Base-by-base conservation (phyloP, 1,284 basidiomycete genomes). In the Testicularia cyperi region DNA sequence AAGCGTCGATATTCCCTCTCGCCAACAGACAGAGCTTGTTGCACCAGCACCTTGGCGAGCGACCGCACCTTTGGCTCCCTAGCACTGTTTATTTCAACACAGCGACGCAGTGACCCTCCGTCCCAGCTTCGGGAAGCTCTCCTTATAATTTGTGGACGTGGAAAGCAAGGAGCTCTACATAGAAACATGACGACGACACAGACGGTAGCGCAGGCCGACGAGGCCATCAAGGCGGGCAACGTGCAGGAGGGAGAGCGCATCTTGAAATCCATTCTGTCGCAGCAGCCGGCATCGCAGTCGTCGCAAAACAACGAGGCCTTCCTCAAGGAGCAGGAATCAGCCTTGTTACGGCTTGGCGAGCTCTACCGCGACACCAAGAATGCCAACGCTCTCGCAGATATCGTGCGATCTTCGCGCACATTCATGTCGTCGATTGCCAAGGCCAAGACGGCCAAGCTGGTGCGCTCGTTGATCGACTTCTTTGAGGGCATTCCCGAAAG, bases 381-480 rank as follows among this genome's bases (percentile, higher is more conserved):
- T 80, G 85, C 89, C 5, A 78, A 86, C 54, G 88, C 88, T 19
- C 82, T 98, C 2, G 89, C 92, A 2, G 84, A 90, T 48, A 86
- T 95, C 12, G 89, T 97, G 43, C 87, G 85, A 0, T 83, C 87
- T 23, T 94, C 90, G 0, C 82, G 92, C 42, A 83, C 86, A 0
- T 94, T 95, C 80, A 91, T 96, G 85, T 87, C 88, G 0, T 87
- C 88, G 13, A 91, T 92, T 2, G 92, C 94, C 20, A 98, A 98
- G 78, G 94, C 95, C 7, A 98, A 98, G 80, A 96, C 94, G 0
- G 92, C 94, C 3, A 96, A 96, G 80, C 84, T 97, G 18, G 62
- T 73, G 41, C 86, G 92, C 41, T 91, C 90, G 4, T 82, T 97
- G 27, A 88, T 97, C 70, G 88, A 90, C 77, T 88, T 86, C 80